Conservation (phyloP, 164 flowering plant species). For the grape (Vitis vinifera) region DNA sequence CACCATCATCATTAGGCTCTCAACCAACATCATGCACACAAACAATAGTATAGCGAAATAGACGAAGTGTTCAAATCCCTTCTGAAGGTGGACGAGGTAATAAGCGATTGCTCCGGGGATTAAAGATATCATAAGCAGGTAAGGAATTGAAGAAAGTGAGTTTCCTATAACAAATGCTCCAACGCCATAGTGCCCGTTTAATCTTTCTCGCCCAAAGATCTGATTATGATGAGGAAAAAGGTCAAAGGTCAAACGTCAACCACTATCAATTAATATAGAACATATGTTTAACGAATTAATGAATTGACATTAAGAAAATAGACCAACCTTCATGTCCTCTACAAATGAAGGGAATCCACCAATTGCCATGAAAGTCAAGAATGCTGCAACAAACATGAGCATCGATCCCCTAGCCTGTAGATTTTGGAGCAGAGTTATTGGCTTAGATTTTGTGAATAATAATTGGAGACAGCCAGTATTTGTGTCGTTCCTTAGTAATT, state of each 20-base stretch:
- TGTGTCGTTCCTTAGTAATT: neutral
- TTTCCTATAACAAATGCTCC: slow-evolving; percentile 21
- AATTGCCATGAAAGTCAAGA: slow-evolving; percentile 30
- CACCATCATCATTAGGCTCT: slow-evolving; percentile 17
- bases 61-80: slow-evolving; percentile 8
- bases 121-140: slow-evolving; percentile 21
- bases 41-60: slow-evolving; percentile 8
- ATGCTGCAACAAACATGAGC: slow-evolving; percentile 24
- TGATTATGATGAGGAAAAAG: neutral
- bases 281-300: neutral
- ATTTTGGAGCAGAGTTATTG: neutral
- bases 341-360: slow-evolving; percentile 35
- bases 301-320: neutral
- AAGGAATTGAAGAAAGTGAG: slow-evolving; percentile 25
- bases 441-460: too few species aligned
- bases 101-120: slow-evolving; percentile 14
- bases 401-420: slow-evolving; percentile 28
- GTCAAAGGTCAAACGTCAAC: too few species aligned
- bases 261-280: neutral
- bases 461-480: neutral
- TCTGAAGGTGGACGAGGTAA: slow-evolving; percentile 4
- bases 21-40: slow-evolving; percentile 15
- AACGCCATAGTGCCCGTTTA: slow-evolving; percentile 22
- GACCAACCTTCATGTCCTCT: slow-evolving; percentile 27
- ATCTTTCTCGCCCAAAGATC: slow-evolving; percentile 14